These are phyloP conservation scores for Zygosaccharomyces lentus DNA, from an alignment of 805 yeast genomes.

Conservation along the genomic window DNA sequence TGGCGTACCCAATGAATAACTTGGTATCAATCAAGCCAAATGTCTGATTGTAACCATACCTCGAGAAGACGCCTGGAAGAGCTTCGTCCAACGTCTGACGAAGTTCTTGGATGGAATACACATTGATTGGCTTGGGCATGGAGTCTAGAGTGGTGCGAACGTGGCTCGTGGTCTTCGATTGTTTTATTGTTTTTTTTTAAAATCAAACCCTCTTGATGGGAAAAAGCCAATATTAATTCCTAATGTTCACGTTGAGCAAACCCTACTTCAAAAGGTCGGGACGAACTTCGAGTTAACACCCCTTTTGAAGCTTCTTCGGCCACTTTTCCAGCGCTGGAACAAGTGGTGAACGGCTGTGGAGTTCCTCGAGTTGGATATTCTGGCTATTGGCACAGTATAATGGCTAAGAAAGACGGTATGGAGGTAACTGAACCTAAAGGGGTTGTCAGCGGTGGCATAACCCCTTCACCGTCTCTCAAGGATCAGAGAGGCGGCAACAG, in stretches of 20 bases:
- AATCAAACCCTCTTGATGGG: background rate
- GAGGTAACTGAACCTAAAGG: constrained; percentile 1
- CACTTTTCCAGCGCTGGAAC: background rate
- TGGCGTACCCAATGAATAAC: constrained; percentile 47
- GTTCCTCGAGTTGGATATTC: background rate
- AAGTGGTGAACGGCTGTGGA: background rate
- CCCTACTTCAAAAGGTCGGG: background rate
- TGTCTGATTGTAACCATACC: constrained; percentile 24
- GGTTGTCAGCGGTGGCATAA: background rate
- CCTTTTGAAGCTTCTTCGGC: background rate
- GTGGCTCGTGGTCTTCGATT: background rate
- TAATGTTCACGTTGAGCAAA: background rate
- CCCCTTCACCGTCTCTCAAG: background rate
- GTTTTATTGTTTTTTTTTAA: background rate
- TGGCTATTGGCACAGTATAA: background rate
- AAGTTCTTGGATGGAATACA: constrained; percentile 31
- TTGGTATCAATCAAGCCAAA: constrained; percentile 40
- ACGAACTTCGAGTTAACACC: background rate
- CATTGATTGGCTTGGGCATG: constrained; percentile 34
- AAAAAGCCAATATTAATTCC: background rate
- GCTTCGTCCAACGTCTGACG: constrained; percentile 32
- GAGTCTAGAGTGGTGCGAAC: background rate
- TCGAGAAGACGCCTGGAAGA: constrained; percentile 23
- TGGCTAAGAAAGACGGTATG: constrained; percentile 4
- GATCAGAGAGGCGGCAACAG: background rate